Evolutionary conservation across 805 yeast species (phyloP), one percentile per base, ranked within the genome.

Genomic region (Zygoascus ofunaensis): DNA sequence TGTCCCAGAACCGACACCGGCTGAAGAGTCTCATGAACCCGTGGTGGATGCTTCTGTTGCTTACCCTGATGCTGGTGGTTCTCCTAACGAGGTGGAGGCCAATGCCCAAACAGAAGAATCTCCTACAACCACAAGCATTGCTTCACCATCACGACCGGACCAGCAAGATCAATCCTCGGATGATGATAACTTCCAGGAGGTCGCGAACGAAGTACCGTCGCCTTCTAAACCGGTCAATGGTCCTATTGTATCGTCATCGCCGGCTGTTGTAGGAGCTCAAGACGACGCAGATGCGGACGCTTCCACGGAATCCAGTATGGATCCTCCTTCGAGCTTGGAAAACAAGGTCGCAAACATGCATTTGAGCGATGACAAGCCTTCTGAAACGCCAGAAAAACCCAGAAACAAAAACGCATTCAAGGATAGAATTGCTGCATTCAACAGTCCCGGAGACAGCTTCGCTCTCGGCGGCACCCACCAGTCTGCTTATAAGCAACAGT

Each of bases 341-440:
- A 5, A 15, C 5, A 12, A 5, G 3, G 26, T 36, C 24, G 15
- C 19, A 4, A 24, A 23, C 23, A 3, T 37, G 41, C 17, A 36
- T 19, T 17, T 36, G 14, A 20, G 20, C 12, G 15, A 19, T 10
- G 28, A 20, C 12, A 18, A 17, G 4, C 21, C 39, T 7, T 10
- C 34, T 14, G 41, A 10, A n/a, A n/a, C 32, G 7, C 34, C 34
- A 4, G n/a, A 32, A 22, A 20, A 26, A n/a, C 39, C 32, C 23
- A 20, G 47, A 20, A 37, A 28, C 17, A n/a, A n/a, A n/a, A 26
- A 26, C 12, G 39, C 70, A 14, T 72, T 77, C 59, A 66, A 65
- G 46, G 68, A 68, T 46, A 66, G 76, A 45, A 59, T 74, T 30
- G 74, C 77, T 2, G 66, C 79, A 22, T 77, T 79, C 59, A 71